Conservation (phyloP, 371 early-diverging fungal genomes). For the Lichtheimia ramosa region DNA sequence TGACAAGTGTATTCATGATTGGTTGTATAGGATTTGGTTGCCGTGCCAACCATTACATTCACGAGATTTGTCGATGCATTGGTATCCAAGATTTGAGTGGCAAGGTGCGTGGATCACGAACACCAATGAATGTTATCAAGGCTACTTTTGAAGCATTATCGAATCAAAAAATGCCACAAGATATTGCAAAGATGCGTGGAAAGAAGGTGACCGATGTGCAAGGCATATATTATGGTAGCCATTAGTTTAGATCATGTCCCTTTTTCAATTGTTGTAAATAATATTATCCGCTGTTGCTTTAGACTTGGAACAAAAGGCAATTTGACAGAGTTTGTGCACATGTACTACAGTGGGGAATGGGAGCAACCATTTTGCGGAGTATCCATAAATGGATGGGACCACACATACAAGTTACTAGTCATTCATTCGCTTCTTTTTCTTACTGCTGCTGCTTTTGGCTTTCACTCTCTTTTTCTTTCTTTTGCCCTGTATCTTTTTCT, state of each 20-base stretch:
- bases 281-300: no score
- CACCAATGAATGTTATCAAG: slow-evolving; percentile 98
- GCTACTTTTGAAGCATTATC: slow-evolving; percentile 92
- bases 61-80: slow-evolving; percentile 93
- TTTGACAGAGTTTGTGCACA: no score
- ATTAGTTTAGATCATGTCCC: slow-evolving; percentile 1
- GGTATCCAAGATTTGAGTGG: slow-evolving; percentile 93
- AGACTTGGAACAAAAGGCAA: no score
- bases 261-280: no score
- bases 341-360: no score
- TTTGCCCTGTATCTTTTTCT: neutral
- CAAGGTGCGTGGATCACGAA: slow-evolving; percentile 90
- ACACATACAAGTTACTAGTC: no score
- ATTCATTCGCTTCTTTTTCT: no score
- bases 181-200: slow-evolving; percentile 90
- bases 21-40: slow-evolving; percentile 86
- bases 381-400: neutral
- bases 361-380: neutral
- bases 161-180: slow-evolving; percentile 80
- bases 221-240: slow-evolving; percentile 74
- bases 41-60: slow-evolving; percentile 89
- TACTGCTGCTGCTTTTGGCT: neutral
- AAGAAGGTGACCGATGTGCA: slow-evolving; percentile 90
- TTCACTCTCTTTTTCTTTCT: neutral
- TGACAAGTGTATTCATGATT: neutral